Evolutionary conservation across 371 early-diverging fungal genomes (phyloP).

Genomic region (Apophysomyces sp.): DNA sequence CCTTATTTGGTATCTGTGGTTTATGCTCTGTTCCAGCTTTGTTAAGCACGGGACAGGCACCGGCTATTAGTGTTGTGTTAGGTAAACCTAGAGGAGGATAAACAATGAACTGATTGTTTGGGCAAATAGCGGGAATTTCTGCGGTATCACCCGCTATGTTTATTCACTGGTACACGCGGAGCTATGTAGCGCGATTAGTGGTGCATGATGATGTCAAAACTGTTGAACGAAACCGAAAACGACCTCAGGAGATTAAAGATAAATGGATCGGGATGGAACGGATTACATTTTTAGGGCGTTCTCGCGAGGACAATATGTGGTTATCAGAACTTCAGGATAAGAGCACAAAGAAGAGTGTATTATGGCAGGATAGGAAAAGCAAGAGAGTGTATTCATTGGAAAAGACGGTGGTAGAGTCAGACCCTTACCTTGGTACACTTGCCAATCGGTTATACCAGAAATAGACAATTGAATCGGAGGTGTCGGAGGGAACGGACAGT

Average conservation of each 20-base stretch:
- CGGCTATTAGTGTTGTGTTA: constrained; percentile 27
- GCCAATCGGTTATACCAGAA: neutral
- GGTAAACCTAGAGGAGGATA: constrained; percentile 16
- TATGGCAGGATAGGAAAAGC: constrained; percentile 29
- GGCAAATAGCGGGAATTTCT: constrained; percentile 35
- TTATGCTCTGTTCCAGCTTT: constrained; percentile 43
- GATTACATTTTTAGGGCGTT: constrained; percentile 30
- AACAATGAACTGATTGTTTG: neutral
- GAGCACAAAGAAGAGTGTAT: constrained; percentile 13
- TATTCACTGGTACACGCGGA: constrained; percentile 40
- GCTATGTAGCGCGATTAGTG: constrained; percentile 37
- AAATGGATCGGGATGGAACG: constrained; percentile 42
- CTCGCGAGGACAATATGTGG: constrained; percentile 31
- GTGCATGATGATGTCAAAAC: constrained; percentile 42
- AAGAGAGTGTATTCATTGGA: constrained; percentile 31
- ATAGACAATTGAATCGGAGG: constrained; percentile 2
- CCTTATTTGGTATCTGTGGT: constrained; percentile 47
- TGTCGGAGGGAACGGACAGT: neutral
- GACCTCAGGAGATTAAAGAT: constrained; percentile 36
- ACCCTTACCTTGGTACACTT: constrained; percentile 40
- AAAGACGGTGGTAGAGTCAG: constrained; percentile 39
- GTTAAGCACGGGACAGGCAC: constrained; percentile 38
- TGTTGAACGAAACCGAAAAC: constrained; percentile 37
- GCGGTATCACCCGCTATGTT: constrained; percentile 39
- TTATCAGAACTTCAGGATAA: constrained; percentile 30